These are phyloP conservation scores for Suillus lakei DNA, from an alignment of 768 basidiomycete genomes.

Conservation along the genomic window DNA sequence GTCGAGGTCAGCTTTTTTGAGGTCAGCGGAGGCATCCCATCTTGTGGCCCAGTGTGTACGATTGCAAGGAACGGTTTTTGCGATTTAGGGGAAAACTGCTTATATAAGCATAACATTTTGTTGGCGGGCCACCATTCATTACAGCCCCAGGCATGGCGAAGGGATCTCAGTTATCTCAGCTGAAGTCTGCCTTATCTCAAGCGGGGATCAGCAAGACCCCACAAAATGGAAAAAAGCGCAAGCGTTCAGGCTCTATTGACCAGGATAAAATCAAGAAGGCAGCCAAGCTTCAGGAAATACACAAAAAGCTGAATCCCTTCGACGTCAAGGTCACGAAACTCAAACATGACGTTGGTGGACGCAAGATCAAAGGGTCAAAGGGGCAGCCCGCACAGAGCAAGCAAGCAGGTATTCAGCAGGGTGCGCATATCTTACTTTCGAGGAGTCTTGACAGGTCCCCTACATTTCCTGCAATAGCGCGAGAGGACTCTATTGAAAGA, in stretches of 20 bases:
- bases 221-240: slow-evolving; percentile 69
- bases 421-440: background rate
- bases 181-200: slow-evolving; percentile 81
- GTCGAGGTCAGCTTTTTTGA: too few relatives aligned
- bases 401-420: slow-evolving; percentile 1
- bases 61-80: too few relatives aligned
- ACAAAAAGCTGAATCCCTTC: slow-evolving; percentile 89
- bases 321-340: slow-evolving; percentile 91
- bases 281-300: slow-evolving; percentile 81
- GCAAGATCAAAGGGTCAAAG: slow-evolving; percentile 79
- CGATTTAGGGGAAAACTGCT: background rate
- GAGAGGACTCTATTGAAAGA: slow-evolving; percentile 78
- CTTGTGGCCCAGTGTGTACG: too few relatives aligned
- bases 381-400: slow-evolving; percentile 83
- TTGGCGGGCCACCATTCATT: background rate
- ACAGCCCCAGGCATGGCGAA: slow-evolving; percentile 57
- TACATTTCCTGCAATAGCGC: slow-evolving; percentile 5
- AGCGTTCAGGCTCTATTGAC: slow-evolving; percentile 60
- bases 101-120: background rate
- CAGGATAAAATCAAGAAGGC: slow-evolving; percentile 84
- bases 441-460: background rate
- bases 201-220: slow-evolving; percentile 75
- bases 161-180: slow-evolving; percentile 89
- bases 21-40: too few relatives aligned
- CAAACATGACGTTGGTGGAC: slow-evolving; percentile 91